Percentiles rank a stretch among this genome's conserved stretches.
Conservation (phyloP, 306 rosid genomes). For the Fragaria nilgerrensis region DNA sequence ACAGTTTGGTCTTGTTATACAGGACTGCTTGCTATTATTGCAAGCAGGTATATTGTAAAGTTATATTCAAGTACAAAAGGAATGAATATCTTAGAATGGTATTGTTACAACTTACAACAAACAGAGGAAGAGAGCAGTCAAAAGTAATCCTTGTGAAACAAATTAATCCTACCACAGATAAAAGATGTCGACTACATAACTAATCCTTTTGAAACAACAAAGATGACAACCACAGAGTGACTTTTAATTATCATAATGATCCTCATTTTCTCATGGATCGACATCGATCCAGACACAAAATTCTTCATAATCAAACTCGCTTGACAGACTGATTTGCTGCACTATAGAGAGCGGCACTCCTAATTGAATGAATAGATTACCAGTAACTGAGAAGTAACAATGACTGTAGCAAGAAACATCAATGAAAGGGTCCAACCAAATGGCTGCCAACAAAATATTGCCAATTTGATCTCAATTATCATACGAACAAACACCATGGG, state of each 20-base stretch:
- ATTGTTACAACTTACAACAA: neutral
- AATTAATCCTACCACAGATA: neutral
- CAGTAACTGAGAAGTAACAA: neutral
- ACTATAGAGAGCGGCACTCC: neutral
- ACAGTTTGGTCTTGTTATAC: neutral
- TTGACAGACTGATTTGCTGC: neutral
- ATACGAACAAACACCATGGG: neutral
- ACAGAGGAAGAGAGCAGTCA: neutral
- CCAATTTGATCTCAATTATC: neutral
- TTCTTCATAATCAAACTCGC: neutral
- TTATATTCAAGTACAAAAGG: neutral
- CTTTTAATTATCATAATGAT: neutral
- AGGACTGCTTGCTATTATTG: neutral
- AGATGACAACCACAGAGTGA: neutral
- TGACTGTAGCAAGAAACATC: neutral
- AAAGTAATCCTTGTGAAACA: neutral
- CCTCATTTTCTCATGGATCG: neutral
- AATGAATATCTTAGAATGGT: neutral
- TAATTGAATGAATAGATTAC: neutral
- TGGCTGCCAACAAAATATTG: neutral
- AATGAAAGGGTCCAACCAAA: constrained; percentile 1
- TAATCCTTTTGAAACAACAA: neutral
- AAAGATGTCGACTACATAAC: neutral
- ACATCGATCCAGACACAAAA: neutral
- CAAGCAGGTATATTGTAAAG: neutral